Evolutionary conservation across 345 rosid species (phyloP).

Genomic region (Corchorus capsularis): DNA sequence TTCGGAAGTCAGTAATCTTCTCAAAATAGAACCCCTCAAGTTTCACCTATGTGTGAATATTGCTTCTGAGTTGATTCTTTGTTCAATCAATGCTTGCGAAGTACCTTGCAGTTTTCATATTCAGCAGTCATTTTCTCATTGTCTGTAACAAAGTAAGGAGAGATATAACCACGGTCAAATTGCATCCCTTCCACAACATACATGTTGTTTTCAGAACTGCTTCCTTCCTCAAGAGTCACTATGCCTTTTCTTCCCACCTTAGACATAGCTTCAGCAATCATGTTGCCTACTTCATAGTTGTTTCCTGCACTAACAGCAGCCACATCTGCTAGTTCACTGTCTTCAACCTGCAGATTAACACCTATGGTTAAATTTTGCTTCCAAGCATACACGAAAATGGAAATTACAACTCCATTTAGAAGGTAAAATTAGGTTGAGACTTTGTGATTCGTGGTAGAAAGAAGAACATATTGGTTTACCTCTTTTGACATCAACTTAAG

Average conservation of each 20-base stretch:
- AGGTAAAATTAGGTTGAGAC: neutral
- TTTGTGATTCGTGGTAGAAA: neutral
- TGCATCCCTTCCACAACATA: conserved; percentile 99
- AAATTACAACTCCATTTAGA: neutral
- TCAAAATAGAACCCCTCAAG: neutral
- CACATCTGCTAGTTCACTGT: conserved; percentile 96
- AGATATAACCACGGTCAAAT: conserved; percentile 96
- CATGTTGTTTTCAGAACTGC: conserved; percentile 87
- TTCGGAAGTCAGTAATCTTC: neutral
- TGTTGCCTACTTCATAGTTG: conserved; percentile 84
- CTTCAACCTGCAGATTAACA: conserved; percentile 70
- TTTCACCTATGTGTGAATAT: neutral
- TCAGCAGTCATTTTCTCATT: conserved; percentile 97
- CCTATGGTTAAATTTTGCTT: neutral
- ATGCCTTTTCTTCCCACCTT: conserved; percentile 95
- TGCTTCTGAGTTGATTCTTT: neutral
- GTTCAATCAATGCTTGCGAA: neutral
- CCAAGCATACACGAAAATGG: neutral
- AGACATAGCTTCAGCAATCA: conserved; percentile 98
- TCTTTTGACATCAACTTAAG: conserved; percentile 87
- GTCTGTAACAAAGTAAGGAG: conserved; percentile 98
- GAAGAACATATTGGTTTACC: conserved; percentile 35
- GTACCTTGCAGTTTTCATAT: conserved; percentile 94
- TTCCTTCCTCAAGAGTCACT: conserved; percentile 96
- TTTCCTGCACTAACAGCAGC: conserved; percentile 99